Evolutionary conservation across 495 filamentous ascomycete species (phyloP).

Genomic region (Oleoguttula mirabilis): DNA sequence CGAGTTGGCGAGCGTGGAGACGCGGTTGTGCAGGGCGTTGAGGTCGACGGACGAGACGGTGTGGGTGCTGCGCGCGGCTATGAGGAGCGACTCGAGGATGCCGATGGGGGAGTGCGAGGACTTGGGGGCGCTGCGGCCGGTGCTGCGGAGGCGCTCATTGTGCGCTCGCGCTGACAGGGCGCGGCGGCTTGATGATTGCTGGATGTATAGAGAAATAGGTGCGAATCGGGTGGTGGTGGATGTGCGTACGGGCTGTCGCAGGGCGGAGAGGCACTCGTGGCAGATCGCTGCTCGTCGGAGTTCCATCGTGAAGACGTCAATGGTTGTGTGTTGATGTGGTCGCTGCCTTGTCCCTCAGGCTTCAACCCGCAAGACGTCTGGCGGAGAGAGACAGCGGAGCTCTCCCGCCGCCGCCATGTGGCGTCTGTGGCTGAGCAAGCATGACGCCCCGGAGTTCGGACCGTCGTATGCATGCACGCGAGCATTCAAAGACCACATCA

Average conservation of each 20-base stretch:
- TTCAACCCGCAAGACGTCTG: no score
- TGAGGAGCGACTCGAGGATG: constrained; percentile 8
- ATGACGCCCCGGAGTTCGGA: not conserved
- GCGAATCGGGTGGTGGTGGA: no score
- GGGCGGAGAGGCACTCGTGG: constrained; percentile 6
- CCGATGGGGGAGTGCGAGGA: not conserved
- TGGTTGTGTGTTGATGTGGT: no score
- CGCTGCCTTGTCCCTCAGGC: no score
- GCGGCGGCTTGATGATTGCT: not conserved
- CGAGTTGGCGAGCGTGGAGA: constrained; percentile 9
- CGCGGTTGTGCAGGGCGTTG: constrained; percentile 13
- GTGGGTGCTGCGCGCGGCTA: constrained; percentile 4
- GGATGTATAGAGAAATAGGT: not conserved
- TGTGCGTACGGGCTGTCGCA: not conserved
- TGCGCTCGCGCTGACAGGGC: constrained; percentile 5
- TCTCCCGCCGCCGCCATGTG: no score
- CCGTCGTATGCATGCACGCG: not conserved
- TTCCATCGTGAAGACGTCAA: no score
- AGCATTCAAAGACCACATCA: no score
- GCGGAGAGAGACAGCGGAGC: no score
- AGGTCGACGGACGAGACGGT: constrained; percentile 12
- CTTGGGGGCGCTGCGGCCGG: not conserved
- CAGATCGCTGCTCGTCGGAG: constrained; percentile 1
- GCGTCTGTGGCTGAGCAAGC: not conserved
- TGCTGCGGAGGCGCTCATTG: constrained; percentile 8